Base-by-base conservation (phyloP, 768 basidiomycete genomes). In the Lactarius tabidus region DNA sequence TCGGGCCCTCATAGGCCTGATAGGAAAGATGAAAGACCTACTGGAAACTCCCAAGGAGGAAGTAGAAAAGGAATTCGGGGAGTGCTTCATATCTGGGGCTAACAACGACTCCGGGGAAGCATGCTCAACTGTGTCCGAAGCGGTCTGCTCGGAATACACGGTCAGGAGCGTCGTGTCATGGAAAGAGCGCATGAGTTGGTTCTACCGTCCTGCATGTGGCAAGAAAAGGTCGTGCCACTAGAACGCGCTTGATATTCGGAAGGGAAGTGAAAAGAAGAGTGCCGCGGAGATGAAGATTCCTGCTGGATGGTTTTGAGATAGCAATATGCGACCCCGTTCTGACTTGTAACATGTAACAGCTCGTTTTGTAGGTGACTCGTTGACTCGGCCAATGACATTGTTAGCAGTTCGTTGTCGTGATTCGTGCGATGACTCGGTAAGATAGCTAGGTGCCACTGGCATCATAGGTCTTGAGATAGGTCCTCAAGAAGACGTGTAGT, bases 121-220 rank as follows among this genome's bases (percentile, higher is more conserved):
- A 17, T 51, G n/a, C 33, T 12, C 17, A 36, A 10, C n/a, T 29
- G 15, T 1, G 36, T 54, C 51, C 3, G 51, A 59, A 6, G 51
- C 23, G 8, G 39, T 9, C 29, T 41, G 15, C n/a, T 57, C 62
- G 17, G 48, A 39, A 6, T 59, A 63, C 38, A 52, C 57, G 10
- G 62, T 33, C 45, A 57, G 29, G 17, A 63, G 62, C 29, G 0
- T 58, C 48, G 52, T 4, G 17, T 63, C 62, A 5, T 52, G 31
- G 28, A 63, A 63, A 14, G 62, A 63, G 29, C 48, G 38, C 20
- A 63, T 48, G 29, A 52, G 17, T 23, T 41, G 39, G 51, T 35
- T 59, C 23, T 33, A 26, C 38, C 31, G 48, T 31, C 38, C 1
- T 48, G 23, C 48, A 23, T 29, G 56, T 12, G 28, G 18, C 18